Base-by-base conservation (phyloP, 2,329 filamentous ascomycete genomes). In the Intubia oerlemansii region DNA sequence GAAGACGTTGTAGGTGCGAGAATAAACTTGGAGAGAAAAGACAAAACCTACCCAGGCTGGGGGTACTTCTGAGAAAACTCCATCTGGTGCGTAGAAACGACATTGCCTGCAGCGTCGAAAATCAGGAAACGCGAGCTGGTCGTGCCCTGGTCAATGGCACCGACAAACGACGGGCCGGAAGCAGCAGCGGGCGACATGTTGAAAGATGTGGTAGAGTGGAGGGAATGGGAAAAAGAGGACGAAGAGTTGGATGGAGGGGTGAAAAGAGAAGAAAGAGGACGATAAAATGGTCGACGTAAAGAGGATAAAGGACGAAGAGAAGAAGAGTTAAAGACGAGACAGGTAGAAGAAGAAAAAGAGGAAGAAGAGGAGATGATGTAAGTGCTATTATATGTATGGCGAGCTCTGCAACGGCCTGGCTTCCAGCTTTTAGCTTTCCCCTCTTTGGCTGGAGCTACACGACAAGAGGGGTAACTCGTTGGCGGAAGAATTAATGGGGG, bases 41-140 rank as follows among this genome's bases (percentile, higher is more conserved):
- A 12, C 59, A n/a, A 8, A 21, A 21, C 70, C 52, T 59, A 88
- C 77, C 84, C 84, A 38, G 82, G 74, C 34, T 82, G 62, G 13
- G 80, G 79, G 49, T 90, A 85, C 34, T 74, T 66, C 45, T 91
- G 84, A 38, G 69, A 66, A 44, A 91, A 85, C 47, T 90, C 80
- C 37, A 84, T 70, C 52, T 91, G 81, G 47, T 91, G 80, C 38
- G 69, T 72, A 17, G 77, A 79, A 26, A 88, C 64, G 5, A 78
- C 76, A 35, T 76, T 69, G 32, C 81, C 81, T 21, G 65, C 55
- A 36, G 67, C 67, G 51, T 91, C 71, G 54, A 92, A 92, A 45
- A 93, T 85, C 39, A 92, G 64, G 52, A 92, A 91, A 19, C 82
- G 66, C 19, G 81, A 78, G 36, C 77, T 85, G 19, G 82, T 91